These are phyloP conservation scores for Diplodia sapinea DNA, from an alignment of 2,329 filamentous ascomycete species.

Conservation along the genomic window DNA sequence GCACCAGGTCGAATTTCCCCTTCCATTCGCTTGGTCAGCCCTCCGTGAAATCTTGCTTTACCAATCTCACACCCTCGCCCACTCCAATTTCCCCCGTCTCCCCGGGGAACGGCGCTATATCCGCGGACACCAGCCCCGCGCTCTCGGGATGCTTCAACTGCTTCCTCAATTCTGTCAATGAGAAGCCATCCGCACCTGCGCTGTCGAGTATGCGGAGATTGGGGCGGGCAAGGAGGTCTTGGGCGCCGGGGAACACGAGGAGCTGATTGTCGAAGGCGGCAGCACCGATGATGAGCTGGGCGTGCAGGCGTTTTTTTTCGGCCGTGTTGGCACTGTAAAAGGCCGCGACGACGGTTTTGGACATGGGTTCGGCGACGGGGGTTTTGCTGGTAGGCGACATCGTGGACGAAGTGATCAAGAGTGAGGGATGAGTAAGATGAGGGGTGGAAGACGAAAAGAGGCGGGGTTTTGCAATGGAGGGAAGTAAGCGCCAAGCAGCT, in stretches of 20 bases:
- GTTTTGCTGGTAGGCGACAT: not conserved
- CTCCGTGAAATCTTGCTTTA: not conserved
- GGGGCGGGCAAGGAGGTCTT: not conserved
- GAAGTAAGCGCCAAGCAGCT: not conserved
- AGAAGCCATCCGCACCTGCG: constrained; percentile 2
- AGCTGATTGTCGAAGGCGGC: not conserved
- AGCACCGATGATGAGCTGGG: not conserved
- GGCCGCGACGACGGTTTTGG: not conserved
- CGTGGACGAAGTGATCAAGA: not conserved
- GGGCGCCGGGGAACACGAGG: constrained; percentile 6
- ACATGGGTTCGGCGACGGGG: not conserved
- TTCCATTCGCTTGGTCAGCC: not conserved
- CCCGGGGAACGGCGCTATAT: not conserved
- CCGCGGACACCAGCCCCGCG: not conserved
- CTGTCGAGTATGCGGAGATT: constrained; percentile 6
- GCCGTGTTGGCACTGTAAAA: not conserved
- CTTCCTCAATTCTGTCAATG: not conserved
- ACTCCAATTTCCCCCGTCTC: not conserved
- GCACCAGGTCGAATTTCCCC: constrained; percentile 1
- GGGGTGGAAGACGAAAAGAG: not conserved
- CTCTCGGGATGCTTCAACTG: not conserved
- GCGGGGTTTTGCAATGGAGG: not conserved
- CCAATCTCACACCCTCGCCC: not conserved
- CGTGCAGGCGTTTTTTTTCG: constrained; percentile 4
- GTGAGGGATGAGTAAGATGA: not conserved